Evolutionary conservation across 768 basidiomycete species (phyloP).

Genomic region (Lactifluus volemus): DNA sequence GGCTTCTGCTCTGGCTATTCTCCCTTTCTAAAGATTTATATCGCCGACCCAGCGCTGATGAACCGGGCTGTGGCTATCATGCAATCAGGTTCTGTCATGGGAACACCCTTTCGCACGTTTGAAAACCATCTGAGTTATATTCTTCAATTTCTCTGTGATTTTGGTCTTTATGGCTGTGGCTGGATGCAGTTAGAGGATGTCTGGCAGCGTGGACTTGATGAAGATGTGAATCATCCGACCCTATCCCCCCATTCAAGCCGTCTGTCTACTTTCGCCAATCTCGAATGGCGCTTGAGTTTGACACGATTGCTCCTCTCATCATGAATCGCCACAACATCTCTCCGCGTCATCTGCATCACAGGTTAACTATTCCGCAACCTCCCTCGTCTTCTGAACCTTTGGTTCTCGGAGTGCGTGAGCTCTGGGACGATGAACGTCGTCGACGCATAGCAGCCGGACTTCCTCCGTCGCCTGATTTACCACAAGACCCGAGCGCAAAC

Average conservation of each 20-base stretch:
- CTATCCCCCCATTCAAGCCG: slow-evolving; percentile 30
- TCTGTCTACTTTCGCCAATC: slow-evolving; percentile 63
- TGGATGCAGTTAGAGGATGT: slow-evolving; percentile 69
- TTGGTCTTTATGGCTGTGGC: slow-evolving; percentile 90
- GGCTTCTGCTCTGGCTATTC: slow-evolving; percentile 81
- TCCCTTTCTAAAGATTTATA: slow-evolving; percentile 82
- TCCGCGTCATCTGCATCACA: slow-evolving; percentile 61
- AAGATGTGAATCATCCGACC: slow-evolving; percentile 27
- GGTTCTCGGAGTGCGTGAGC: slow-evolving; percentile 80
- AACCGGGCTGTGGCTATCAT: slow-evolving; percentile 68
- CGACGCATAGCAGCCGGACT: slow-evolving; percentile 62
- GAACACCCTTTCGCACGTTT: slow-evolving; percentile 66
- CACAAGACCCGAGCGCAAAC: slow-evolving; percentile 58
- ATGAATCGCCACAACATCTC: slow-evolving; percentile 66
- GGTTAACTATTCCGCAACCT: slow-evolving; percentile 49
- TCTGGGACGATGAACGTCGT: slow-evolving; percentile 94
- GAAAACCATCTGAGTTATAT: slow-evolving; percentile 87
- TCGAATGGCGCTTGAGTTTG: slow-evolving; percentile 71
- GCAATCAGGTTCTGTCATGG: slow-evolving; percentile 76
- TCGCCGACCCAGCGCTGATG: slow-evolving; percentile 61
- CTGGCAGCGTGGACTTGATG: slow-evolving; percentile 43
- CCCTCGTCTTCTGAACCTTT: slow-evolving; percentile 55
- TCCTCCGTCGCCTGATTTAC: slow-evolving; percentile 62
- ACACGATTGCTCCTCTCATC: slow-evolving; percentile 73
- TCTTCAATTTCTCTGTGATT: slow-evolving; percentile 92